Evolutionary conservation across 208 protist species (phyloP), one percentile per base, ranked within the genome.

Genomic region (Trypanosoma vivax): DNA sequence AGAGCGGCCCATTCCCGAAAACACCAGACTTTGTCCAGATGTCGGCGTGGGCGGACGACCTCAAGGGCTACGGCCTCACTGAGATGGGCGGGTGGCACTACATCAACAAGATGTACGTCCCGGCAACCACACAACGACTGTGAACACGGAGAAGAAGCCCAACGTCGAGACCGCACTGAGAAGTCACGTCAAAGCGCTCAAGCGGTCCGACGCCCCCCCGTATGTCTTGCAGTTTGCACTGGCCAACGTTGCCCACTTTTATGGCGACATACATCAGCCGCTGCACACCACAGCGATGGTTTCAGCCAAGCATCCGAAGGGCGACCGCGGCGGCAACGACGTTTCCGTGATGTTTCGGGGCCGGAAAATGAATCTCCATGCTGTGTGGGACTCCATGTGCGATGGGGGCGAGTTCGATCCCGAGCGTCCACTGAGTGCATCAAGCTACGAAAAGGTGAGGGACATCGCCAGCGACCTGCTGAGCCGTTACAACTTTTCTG

Each of bases 201-300:
- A 65, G 39, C 19, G 25, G 19, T 27, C 46, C 25, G 24, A 52
- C 5, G 19, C 19, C 1, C 38, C 43, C 2, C 10, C 18, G 11
- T 94, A 83, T 61, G 48, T 73, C 42, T 27, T 68, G 5, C 62
- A 70, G 42, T 90, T 94, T 66, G 74, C 83, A 0, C 60, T 90
- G 39, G 77, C 66, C 9, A 73, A 88, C 54, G 50, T 91, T 2
- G 45, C 88, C 3, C 88, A 95, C 66, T 83, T 91, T 27, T 69
- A 83, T 37, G 88, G 84, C 6, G 88, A 95, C 29, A 68, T 87
- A 31, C 88, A 95, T 49, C 84, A 92, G 54, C 88, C 88, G 0
- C 65, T 95, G 58, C 88, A 95, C 55, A 51, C 71, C 14, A 49
- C 69, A 0, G 52, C 63, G 21, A 38, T 66, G 31, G 76, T 81